Base-by-base conservation (phyloP, 352 stramenopile species). In the Blastocystis sp. region DNA sequence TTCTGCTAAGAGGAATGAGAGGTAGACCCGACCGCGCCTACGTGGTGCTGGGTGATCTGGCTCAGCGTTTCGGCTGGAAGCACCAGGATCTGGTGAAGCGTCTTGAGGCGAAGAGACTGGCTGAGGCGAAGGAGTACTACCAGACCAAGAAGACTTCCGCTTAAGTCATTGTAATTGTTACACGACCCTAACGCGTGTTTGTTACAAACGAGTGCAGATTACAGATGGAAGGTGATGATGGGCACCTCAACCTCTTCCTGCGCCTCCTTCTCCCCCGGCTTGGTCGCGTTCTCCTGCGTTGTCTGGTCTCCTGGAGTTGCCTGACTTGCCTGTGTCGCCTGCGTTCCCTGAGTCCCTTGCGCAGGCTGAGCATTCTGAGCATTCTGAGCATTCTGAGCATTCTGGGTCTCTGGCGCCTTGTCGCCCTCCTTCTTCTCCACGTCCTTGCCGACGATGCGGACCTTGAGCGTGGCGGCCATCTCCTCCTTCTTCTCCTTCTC, bases 111-210 rank as follows among this genome's bases (percentile, higher is more conserved):
- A 86, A 86, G 76, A 86, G 76, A 86, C 61, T 76, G 7, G 64
- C 56, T 38, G 45, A 76, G 64, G 52, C 76, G 10, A 70, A 62
- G n/a, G 76, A 86, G 64, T 86, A 86, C 45, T 86, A 74, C 76
- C n/a, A 86, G 41, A 62, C 53, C 53, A 86, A 86, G 76, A 86
- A 79, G 69, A 64, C 53, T 84, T 84, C 74, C 48, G 74, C 74
- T 14, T 84, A 84, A 84, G 74, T 56, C 14, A 56, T 56, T 56
- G 48, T 56, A 56, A 56, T 56, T 56, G 48, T 56, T 56, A 14
- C 48, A 56, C 48, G 48, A 56, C 48, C 5, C 48, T 56, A 14
- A 34, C 28, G 48, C 5, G 48, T 56, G 48, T 56, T 56, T 56
- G 48, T 56, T 56, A 56, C 48, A 56, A 56, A 56, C 48, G 5